Evolutionary conservation across 768 basidiomycete species (phyloP).

Genomic region (Mrakia frigida): DNA sequence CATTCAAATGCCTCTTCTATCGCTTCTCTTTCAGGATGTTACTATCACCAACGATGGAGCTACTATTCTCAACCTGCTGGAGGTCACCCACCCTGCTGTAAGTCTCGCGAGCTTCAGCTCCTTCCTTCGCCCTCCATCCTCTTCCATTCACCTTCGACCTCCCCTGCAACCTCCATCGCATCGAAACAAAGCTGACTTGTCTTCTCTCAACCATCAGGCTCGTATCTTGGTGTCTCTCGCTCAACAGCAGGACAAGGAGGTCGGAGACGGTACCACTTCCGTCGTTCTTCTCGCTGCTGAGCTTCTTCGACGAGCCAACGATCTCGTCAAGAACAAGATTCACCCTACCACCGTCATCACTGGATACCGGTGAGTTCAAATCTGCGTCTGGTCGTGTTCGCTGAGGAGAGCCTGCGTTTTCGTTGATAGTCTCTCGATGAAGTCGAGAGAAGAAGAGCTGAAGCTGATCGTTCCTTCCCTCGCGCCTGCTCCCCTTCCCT

Average conservation of each 20-base stretch:
- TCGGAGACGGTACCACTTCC: conserved; percentile 97
- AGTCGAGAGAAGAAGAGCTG: background rate
- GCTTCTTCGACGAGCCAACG: conserved; percentile 89
- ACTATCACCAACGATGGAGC: conserved; percentile 99
- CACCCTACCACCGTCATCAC: conserved; percentile 99
- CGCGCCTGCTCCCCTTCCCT: background rate
- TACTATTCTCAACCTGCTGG: conserved; percentile 88
- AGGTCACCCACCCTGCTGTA: conserved; percentile 94
- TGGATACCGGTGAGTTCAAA: conserved; percentile 62
- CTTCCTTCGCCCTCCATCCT: background rate
- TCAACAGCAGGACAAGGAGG: conserved; percentile 98
- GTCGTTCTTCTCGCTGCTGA: conserved; percentile 99
- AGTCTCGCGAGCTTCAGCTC: conserved; percentile 28
- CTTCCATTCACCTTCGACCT: background rate
- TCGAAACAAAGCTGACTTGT: background rate
- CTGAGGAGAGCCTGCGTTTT: background rate
- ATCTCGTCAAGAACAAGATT: conserved; percentile 95
- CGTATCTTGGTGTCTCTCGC: conserved; percentile 97
- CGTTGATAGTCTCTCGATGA: background rate
- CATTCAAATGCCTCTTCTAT: conserved; percentile 32
- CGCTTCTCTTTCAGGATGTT: conserved; percentile 65
- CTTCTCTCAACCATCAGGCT: conserved; percentile 35
- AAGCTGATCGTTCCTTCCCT: background rate
- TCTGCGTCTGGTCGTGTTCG: background rate
- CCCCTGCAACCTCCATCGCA: background rate